Percentiles rank a stretch among this genome's conserved stretches.
Evolutionary conservation across 768 basidiomycete species (phyloP).

Genomic region (Pleurotus tuber-regium): DNA sequence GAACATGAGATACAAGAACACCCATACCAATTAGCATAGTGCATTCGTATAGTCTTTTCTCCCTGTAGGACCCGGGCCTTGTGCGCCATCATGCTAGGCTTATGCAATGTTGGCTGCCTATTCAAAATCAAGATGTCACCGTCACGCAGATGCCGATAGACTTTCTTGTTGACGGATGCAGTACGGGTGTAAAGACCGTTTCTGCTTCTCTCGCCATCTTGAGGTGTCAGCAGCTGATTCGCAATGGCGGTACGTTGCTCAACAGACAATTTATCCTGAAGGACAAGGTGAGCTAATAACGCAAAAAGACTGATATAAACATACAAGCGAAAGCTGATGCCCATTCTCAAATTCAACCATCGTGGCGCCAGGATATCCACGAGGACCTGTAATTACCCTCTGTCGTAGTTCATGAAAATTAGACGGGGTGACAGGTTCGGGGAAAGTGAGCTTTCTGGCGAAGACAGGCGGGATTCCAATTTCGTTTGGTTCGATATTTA

Average conservation of each 20-base stretch:
- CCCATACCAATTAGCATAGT: slow-evolving; percentile 96
- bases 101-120: slow-evolving; percentile 97
- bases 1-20: neutral
- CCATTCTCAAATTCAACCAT: slow-evolving; percentile 97
- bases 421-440: slow-evolving; percentile 91
- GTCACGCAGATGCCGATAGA: slow-evolving; percentile 90
- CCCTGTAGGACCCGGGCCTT: slow-evolving; percentile 88
- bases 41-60: slow-evolving; percentile 99
- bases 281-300: slow-evolving; percentile 7
- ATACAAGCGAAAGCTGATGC: slow-evolving; percentile 76
- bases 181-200: slow-evolving; percentile 75
- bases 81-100: slow-evolving; percentile 99
- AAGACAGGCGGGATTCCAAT: slow-evolving; percentile 98
- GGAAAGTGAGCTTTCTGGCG: slow-evolving; percentile 94
- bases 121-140: slow-evolving; percentile 96
- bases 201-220: slow-evolving; percentile 62
- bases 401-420: slow-evolving; percentile 89
- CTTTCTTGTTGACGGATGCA: slow-evolving; percentile 89
- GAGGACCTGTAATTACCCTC: slow-evolving; percentile 87
- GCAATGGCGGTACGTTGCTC: slow-evolving; percentile 95
- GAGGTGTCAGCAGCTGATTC: slow-evolving; percentile 91
- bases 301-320: slow-evolving; percentile 14
- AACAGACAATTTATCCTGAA: slow-evolving; percentile 76
- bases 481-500: slow-evolving; percentile 98
- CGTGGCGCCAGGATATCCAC: slow-evolving; percentile 87